These are phyloP conservation scores for cucumber (Cucumis sativus) DNA, from an alignment of 306 rosid species.

Conservation along the genomic window Cucumber_9930_V3 NC_026657.2:28764001-28764500, in stretches of 20 bases:
- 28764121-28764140: conserved; percentile 91
- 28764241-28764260: not conserved
- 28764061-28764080: conserved; percentile 75
- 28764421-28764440: not conserved
- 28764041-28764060: conserved; percentile 82
- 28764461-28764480: not conserved
- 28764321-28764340: not conserved
- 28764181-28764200: conserved; percentile 51
- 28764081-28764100: conserved; percentile 94
- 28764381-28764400: not conserved
- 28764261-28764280: not conserved
- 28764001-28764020: conserved; percentile 75
- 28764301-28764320: not conserved
- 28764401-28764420: not conserved
- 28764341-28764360: not conserved
- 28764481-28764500: conserved; percentile 2
- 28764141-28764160: conserved; percentile 46
- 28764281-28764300: not conserved
- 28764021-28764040: conserved; percentile 42
- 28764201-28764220: conserved; percentile 90
- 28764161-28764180: conserved; percentile 9
- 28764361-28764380: not conserved
- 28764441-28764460: no score
- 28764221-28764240: conserved; percentile 31
- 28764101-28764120: conserved; percentile 97